phyloP scores from a whole-genome alignment of 805 yeast species.

The Henningerozyma blattae region DNA sequence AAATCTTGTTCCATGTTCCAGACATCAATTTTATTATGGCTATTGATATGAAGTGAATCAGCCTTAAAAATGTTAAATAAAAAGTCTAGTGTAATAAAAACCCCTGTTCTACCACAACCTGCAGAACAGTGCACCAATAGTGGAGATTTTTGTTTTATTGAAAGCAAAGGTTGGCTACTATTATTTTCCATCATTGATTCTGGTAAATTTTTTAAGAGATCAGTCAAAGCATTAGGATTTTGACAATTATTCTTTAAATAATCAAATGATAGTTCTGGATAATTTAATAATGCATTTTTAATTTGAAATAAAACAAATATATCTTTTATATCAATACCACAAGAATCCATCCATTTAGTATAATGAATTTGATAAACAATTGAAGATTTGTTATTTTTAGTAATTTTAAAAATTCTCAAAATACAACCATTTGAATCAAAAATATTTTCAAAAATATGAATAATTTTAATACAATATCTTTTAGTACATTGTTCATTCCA shows the following conservation, averaged over 20 bases:
- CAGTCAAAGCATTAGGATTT: not conserved
- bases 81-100: conserved; percentile 59
- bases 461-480: conserved; percentile 25
- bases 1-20: conserved; percentile 38
- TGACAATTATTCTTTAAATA: not conserved
- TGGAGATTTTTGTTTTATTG: conserved; percentile 26
- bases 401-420: conserved; percentile 21
- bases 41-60: conserved; percentile 23
- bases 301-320: conserved; percentile 21
- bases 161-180: not conserved
- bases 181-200: not conserved
- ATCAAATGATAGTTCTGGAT: conserved; percentile 1
- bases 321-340: conserved; percentile 36
- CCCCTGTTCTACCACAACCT: conserved; percentile 94
- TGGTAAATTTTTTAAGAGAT: not conserved
- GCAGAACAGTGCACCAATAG: conserved; percentile 85
- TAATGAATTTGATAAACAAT: conserved; percentile 63
- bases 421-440: conserved; percentile 23
- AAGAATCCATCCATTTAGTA: conserved; percentile 77
- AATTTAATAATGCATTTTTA: conserved; percentile 17
- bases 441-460: conserved; percentile 20
- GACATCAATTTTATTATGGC: conserved; percentile 27
- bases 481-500: conserved; percentile 41
- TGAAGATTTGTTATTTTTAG: conserved; percentile 1
- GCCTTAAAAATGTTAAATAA: conserved; percentile 24